phyloP scores from a whole-genome alignment of 768 basidiomycete species.

The Suillus occidentalis region DNA sequence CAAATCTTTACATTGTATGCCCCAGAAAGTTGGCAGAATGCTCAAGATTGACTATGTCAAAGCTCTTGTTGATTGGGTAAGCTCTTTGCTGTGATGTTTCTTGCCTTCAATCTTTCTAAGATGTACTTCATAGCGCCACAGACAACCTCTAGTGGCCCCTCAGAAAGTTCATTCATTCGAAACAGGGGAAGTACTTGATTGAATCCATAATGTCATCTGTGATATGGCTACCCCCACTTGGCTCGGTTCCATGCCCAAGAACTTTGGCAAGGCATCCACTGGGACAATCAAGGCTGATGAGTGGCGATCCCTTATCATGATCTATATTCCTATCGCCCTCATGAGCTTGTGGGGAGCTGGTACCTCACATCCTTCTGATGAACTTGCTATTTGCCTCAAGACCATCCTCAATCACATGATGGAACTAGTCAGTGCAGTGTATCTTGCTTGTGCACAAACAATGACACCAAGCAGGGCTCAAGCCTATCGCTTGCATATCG shows the following conservation, averaged over 20 bases:
- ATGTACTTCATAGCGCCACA: constrained; percentile 4
- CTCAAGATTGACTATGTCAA: too few species aligned
- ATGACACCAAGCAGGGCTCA: constrained; percentile 9
- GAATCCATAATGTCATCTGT: constrained; percentile 8
- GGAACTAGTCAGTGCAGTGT: too few species aligned
- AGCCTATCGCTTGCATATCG: constrained; percentile 18
- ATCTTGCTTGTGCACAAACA: constrained; percentile 6
- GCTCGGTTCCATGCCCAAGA: constrained; percentile 14
- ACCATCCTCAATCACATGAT: too few species aligned
- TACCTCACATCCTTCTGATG: not conserved
- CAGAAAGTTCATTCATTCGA: too few species aligned
- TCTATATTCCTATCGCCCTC: constrained; percentile 22
- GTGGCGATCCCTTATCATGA: constrained; percentile 13
- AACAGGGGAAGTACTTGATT: not conserved
- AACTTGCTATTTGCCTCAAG: too few species aligned
- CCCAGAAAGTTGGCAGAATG: too few species aligned
- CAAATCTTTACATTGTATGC: too few species aligned
- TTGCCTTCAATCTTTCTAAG: too few species aligned
- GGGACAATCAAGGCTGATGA: constrained; percentile 23
- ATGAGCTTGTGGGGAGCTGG: constrained; percentile 19
- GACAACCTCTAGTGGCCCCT: constrained; percentile 1
- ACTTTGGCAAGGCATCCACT: constrained; percentile 17
- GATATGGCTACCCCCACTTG: constrained; percentile 15
- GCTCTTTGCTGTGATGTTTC: too few species aligned
- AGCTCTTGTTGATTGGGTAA: too few species aligned